Conservation (phyloP, 495 filamentous ascomycete species). For the Aspergillus egyptiacus region DNA sequence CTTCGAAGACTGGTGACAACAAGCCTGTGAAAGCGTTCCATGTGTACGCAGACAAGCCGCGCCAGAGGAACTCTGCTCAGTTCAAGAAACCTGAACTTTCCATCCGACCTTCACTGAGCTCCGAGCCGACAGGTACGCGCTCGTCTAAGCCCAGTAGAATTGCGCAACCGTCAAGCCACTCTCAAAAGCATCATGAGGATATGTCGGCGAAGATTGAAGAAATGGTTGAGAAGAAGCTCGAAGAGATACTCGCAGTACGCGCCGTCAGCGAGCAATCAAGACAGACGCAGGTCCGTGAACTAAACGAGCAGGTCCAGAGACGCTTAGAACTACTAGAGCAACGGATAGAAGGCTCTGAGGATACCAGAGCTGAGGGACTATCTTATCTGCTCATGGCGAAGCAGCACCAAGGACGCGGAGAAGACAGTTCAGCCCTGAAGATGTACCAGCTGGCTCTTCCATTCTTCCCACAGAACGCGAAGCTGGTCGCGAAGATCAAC, state of each 20-base stretch:
- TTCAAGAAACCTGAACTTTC: conserved; percentile 35
- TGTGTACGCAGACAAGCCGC: conserved; percentile 70
- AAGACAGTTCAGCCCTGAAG: conserved; percentile 68
- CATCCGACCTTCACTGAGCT: conserved; percentile 38
- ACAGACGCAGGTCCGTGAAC: conserved; percentile 46
- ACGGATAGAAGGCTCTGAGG: conserved; percentile 70
- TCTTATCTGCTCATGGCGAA: conserved; percentile 85
- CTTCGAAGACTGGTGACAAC: conserved; percentile 46
- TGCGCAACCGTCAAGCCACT: conserved; percentile 25
- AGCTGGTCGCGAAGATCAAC: conserved; percentile 71
- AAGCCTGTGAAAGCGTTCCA: conserved; percentile 76
- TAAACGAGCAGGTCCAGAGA: conserved; percentile 71
- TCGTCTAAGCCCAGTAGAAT: conserved; percentile 27
- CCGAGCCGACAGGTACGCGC: conserved; percentile 25
- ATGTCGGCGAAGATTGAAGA: conserved; percentile 80
- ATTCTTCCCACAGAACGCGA: conserved; percentile 81
- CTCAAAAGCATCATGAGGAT: conserved; percentile 26
- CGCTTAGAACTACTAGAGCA: conserved; percentile 80
- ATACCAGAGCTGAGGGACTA: conserved; percentile 70
- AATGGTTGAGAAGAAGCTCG: conserved; percentile 84
- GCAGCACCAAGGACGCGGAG: conserved; percentile 77
- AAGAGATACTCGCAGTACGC: conserved; percentile 74
- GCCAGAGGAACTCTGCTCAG: conserved; percentile 35
- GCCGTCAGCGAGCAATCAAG: conserved; percentile 45
- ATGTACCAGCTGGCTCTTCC: conserved; percentile 83